Percentiles rank a stretch among this genome's conserved stretches.
These are phyloP conservation scores for Starmerella scarabaei DNA, from an alignment of 805 yeast genomes.

Conservation along the genomic window DNA sequence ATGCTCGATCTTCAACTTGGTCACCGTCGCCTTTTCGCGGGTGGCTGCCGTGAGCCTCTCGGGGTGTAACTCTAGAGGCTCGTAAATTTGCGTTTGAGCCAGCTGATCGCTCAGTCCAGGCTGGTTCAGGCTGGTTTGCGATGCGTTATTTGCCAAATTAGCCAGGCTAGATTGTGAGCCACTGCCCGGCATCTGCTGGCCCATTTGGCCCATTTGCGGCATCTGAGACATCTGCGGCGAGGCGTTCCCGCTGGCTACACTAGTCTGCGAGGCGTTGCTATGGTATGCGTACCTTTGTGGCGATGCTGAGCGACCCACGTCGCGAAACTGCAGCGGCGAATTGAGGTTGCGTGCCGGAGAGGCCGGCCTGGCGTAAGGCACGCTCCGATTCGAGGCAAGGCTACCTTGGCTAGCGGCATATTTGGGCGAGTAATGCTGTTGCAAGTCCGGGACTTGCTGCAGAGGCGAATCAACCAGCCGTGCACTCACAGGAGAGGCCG, in stretches of 20 bases:
- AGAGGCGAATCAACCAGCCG: conserved; percentile 3
- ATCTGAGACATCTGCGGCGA: conserved; percentile 4
- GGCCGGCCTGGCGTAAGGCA: conserved; percentile 4
- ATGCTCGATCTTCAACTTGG: conserved; percentile 69
- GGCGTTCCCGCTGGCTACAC: conserved; percentile 7
- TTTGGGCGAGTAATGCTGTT: conserved; percentile 14
- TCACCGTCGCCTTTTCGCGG: conserved; percentile 74
- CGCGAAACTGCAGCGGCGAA: conserved; percentile 16
- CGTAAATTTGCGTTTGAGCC: conserved; percentile 1
- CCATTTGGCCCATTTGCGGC: conserved; percentile 4
- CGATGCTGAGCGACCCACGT: conserved; percentile 6
- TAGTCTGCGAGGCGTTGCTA: conserved; percentile 13
- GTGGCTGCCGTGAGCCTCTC: conserved; percentile 57
- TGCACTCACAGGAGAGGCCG: not conserved
- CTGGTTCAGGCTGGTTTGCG: not conserved
- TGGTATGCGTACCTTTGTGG: conserved; percentile 7
- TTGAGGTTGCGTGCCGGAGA: conserved; percentile 14
- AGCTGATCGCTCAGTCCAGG: not conserved
- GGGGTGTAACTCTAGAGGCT: conserved; percentile 58
- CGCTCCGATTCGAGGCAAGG: conserved; percentile 10
- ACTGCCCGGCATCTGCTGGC: not conserved
- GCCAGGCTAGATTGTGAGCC: not conserved
- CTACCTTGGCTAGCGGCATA: conserved; percentile 16
- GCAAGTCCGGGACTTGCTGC: conserved; percentile 6
- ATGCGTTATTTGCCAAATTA: not conserved